phyloP scores from a whole-genome alignment of 352 stramenopile species.

The Pythium apleroticum region DNA sequence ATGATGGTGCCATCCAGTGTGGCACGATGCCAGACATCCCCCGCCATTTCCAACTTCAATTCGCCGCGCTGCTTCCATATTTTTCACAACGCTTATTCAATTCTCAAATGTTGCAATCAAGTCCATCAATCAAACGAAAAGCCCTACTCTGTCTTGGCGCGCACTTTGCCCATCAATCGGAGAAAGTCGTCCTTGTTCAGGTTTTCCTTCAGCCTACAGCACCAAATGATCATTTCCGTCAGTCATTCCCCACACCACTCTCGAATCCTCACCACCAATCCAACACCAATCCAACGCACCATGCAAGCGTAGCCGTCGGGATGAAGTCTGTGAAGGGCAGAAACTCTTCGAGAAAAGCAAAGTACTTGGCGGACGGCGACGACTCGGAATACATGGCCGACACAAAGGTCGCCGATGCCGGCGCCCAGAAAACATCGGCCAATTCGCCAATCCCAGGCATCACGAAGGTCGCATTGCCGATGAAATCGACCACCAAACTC shows the following conservation, averaged over 20 bases:
- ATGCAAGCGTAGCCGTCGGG: slow-evolving; percentile 92
- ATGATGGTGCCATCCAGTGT: neutral
- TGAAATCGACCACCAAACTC: slow-evolving; percentile 87
- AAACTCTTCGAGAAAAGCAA: slow-evolving; percentile 79
- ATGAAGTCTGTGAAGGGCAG: slow-evolving; percentile 96
- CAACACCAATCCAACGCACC: slow-evolving; percentile 35
- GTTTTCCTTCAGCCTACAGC: slow-evolving; percentile 59
- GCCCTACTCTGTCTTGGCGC: neutral
- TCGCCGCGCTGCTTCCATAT: neutral
- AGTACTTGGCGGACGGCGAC: slow-evolving; percentile 85
- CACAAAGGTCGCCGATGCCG: slow-evolving; percentile 87
- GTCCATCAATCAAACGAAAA: neutral
- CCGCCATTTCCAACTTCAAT: slow-evolving; percentile 1
- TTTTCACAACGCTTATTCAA: neutral
- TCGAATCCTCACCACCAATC: neutral
- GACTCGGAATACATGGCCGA: slow-evolving; percentile 90
- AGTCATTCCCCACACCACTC: too few relatives aligned
- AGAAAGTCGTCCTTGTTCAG: slow-evolving; percentile 40
- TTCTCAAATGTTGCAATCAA: neutral
- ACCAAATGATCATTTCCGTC: neutral
- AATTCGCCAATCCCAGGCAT: slow-evolving; percentile 88
- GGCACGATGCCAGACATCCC: too few relatives aligned
- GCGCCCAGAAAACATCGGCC: slow-evolving; percentile 92
- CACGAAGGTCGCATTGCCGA: slow-evolving; percentile 87
- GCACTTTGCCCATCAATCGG: slow-evolving; percentile 21